Conservation (phyloP, 2,329 filamentous ascomycete genomes). For the Colletotrichum ledebouriae region DNA sequence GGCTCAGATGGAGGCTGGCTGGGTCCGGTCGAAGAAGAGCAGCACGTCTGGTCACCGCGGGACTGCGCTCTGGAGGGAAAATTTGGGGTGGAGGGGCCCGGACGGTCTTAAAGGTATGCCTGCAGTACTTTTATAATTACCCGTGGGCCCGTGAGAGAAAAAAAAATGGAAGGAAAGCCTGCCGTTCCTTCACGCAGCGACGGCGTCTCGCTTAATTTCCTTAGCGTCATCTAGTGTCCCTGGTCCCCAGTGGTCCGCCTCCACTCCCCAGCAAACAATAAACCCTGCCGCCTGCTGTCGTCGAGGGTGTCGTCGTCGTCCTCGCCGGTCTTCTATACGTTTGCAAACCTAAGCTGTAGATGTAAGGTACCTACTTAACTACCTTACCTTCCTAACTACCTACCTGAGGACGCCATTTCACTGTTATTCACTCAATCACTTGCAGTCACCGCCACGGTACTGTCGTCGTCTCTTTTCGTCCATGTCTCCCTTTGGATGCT, state of each 20-base stretch:
- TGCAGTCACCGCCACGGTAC: too few relatives aligned
- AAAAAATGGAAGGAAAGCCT: slow-evolving; percentile 43
- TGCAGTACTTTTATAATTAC: slow-evolving; percentile 44
- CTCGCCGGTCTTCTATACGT: background rate
- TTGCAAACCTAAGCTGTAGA: background rate
- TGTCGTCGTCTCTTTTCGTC: slow-evolving; percentile 30
- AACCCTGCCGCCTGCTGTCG: slow-evolving; percentile 36
- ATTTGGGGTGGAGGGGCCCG: slow-evolving; percentile 43
- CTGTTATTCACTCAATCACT: background rate
- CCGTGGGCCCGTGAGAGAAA: slow-evolving; percentile 43
- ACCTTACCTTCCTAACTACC: too few relatives aligned
- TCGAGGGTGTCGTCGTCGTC: slow-evolving; percentile 27
- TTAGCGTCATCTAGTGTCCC: slow-evolving; percentile 42
- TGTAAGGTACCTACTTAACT: too few relatives aligned
- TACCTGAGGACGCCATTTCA: too few relatives aligned
- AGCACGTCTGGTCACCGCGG: slow-evolving; percentile 37
- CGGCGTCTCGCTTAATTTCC: slow-evolving; percentile 42
- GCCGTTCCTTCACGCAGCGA: slow-evolving; percentile 43
- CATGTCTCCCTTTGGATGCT: slow-evolving; percentile 20
- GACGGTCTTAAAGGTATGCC: slow-evolving; percentile 43
- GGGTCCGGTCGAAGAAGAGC: slow-evolving; percentile 35
- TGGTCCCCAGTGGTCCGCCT: slow-evolving; percentile 25
- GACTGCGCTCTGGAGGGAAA: slow-evolving; percentile 43
- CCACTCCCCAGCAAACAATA: slow-evolving; percentile 42
- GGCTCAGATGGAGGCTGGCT: slow-evolving; percentile 12